Evolutionary conservation across 805 yeast species (phyloP).

Genomic region (Pichia nakasei): DNA sequence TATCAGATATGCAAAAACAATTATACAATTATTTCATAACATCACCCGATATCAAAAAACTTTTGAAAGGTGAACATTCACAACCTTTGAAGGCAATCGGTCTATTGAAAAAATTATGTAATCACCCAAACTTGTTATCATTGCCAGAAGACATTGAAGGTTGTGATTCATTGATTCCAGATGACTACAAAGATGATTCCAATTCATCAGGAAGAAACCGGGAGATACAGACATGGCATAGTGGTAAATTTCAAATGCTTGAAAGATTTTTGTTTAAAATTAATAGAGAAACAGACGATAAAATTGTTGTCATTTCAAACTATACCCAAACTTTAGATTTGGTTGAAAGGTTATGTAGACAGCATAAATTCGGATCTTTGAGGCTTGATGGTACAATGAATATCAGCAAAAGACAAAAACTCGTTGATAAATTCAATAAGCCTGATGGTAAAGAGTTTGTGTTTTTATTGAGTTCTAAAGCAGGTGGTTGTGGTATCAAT

Average conservation of each 20-base stretch:
- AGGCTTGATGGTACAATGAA: slow-evolving; percentile 90
- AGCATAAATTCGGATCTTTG: slow-evolving; percentile 62
- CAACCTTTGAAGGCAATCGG: slow-evolving; percentile 91
- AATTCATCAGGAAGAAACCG: slow-evolving; percentile 46
- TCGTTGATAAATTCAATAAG: slow-evolving; percentile 82
- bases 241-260: slow-evolving; percentile 80
- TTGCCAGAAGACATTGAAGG: slow-evolving; percentile 76
- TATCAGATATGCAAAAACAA: slow-evolving; percentile 66
- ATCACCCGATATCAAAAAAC: slow-evolving; percentile 64
- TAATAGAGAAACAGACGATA: slow-evolving; percentile 76
- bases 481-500: slow-evolving; percentile 98
- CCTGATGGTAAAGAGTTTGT: slow-evolving; percentile 85
- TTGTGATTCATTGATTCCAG: slow-evolving; percentile 56
- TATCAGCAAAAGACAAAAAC: slow-evolving; percentile 83
- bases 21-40: slow-evolving; percentile 69
- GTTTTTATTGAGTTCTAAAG: slow-evolving; percentile 85
- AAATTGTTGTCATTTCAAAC: slow-evolving; percentile 89
- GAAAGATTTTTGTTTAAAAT: slow-evolving; percentile 79
- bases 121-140: slow-evolving; percentile 81
- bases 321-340: slow-evolving; percentile 91
- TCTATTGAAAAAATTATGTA: slow-evolving; percentile 79
- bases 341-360: slow-evolving; percentile 78
- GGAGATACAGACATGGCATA: slow-evolving; percentile 69
- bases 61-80: slow-evolving; percentile 59
- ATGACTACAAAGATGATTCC: slow-evolving; percentile 50